These are phyloP conservation scores for Corylus americana DNA, from an alignment of 306 rosid species.

Conservation along the genomic window DNA sequence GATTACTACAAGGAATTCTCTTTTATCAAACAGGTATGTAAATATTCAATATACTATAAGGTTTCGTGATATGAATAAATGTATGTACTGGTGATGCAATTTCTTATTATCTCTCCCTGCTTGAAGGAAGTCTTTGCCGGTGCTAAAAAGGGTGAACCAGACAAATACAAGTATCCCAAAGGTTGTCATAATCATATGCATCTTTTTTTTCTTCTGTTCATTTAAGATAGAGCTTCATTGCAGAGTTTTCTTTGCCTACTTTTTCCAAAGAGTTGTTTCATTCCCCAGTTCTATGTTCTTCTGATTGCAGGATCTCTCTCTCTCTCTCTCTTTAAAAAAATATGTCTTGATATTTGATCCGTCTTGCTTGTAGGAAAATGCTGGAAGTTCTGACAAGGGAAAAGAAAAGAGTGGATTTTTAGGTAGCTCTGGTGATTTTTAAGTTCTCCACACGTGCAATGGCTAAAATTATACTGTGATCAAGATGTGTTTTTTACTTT, in stretches of 20 bases:
- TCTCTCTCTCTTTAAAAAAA: background rate
- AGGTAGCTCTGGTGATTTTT: conserved; percentile 36
- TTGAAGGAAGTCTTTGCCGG: conserved; percentile 76
- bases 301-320: conserved; percentile 10
- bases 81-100: conserved; percentile 28
- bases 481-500: conserved; percentile 17
- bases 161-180: conserved; percentile 41
- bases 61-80: conserved; percentile 26
- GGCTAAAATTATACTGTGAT: conserved; percentile 3
- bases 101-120: conserved; percentile 25
- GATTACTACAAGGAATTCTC: conserved; percentile 40
- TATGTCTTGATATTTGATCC: conserved; percentile 8
- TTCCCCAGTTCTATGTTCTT: background rate
- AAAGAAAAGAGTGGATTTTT: conserved; percentile 39
- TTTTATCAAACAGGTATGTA: conserved; percentile 54
- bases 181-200: conserved; percentile 37
- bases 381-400: conserved; percentile 43
- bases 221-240: background rate
- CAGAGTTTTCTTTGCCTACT: conserved; percentile 9
- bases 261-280: background rate
- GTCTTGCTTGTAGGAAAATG: conserved; percentile 53
- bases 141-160: conserved; percentile 48
- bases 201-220: background rate
- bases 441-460: conserved; percentile 21
- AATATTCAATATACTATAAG: background rate